Conservation (phyloP, 306 rosid genomes). For the Oemleria cerasiformis region DNA sequence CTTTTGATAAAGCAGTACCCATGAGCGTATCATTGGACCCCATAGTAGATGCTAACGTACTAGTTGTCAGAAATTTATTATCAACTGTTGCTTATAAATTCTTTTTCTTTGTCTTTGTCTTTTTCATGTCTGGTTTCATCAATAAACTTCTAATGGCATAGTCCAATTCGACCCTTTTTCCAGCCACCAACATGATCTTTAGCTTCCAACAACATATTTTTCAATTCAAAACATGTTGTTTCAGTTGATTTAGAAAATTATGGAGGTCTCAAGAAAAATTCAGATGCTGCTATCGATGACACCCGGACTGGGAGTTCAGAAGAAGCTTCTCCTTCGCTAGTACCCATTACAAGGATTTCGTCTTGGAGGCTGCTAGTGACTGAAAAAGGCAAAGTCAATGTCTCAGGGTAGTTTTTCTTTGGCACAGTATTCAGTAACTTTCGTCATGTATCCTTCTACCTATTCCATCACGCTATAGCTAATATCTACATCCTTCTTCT, state of each 20-base stretch:
- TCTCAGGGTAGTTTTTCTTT: conserved; percentile 41
- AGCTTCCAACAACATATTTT: conserved; percentile 29
- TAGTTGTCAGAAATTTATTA: neutral
- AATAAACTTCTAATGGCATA: conserved; percentile 12
- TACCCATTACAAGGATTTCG: conserved; percentile 32
- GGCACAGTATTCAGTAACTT: conserved; percentile 7
- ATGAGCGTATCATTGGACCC: conserved; percentile 2
- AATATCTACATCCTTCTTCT: conserved; percentile 17
- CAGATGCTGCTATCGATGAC: conserved; percentile 15
- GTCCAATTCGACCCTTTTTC: conserved; percentile 5
- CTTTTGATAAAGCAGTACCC: neutral
- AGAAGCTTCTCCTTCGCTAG: conserved; percentile 6
- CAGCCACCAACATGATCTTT: conserved; percentile 2
- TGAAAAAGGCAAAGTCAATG: conserved; percentile 56
- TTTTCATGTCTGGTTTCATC: conserved; percentile 6
- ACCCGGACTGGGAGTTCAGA: neutral
- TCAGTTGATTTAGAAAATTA: conserved; percentile 62
- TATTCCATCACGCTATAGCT: conserved; percentile 6
- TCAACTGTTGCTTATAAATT: conserved; percentile 3
- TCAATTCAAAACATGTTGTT: conserved; percentile 44
- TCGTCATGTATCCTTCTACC: conserved; percentile 13
- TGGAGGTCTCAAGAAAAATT: conserved; percentile 38
- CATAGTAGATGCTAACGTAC: conserved; percentile 9
- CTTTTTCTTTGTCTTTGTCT: neutral
- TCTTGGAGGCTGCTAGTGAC: conserved; percentile 52